These are phyloP conservation scores for Pseudogymnoascus sp. DNA, from an alignment of 2,329 filamentous ascomycete species.

Conservation along the genomic window DNA sequence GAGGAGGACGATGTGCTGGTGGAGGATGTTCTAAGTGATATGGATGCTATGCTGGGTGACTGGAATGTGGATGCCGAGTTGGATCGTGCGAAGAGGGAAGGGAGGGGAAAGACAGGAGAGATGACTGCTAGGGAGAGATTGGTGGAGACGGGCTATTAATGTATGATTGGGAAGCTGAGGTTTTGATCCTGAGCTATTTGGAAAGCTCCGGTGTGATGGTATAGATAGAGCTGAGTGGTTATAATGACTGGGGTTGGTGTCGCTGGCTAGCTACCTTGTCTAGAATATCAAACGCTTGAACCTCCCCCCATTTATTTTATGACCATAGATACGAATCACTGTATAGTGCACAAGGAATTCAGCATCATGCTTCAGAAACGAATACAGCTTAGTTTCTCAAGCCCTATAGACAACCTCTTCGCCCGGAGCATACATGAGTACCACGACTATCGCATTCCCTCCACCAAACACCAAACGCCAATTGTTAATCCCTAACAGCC, in stretches of 20 bases:
- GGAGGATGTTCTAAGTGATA: not conserved
- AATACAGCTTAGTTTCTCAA: slow-evolving; percentile 8
- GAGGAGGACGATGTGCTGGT: not conserved
- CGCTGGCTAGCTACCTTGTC: not conserved
- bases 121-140: not conserved
- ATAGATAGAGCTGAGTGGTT: not conserved
- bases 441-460: slow-evolving; percentile 8
- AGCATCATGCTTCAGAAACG: slow-evolving; percentile 1
- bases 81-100: not conserved
- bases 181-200: not conserved
- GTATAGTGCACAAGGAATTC: not conserved
- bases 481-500: slow-evolving; percentile 3
- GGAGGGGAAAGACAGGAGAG: not conserved
- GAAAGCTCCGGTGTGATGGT: not conserved
- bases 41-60: not conserved
- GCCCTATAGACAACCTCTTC: slow-evolving; percentile 8
- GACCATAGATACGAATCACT: not conserved
- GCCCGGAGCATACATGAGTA: slow-evolving; percentile 8
- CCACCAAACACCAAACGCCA: slow-evolving; percentile 11
- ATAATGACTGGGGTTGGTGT: not conserved
- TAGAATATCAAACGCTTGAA: not conserved
- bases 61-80: not conserved
- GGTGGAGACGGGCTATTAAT: not conserved
- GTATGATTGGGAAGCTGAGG: not conserved
- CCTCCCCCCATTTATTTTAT: not conserved